These are phyloP conservation scores for Nemania sp. DNA, from an alignment of 2,329 filamentous ascomycete species.

Conservation along the genomic window DNA sequence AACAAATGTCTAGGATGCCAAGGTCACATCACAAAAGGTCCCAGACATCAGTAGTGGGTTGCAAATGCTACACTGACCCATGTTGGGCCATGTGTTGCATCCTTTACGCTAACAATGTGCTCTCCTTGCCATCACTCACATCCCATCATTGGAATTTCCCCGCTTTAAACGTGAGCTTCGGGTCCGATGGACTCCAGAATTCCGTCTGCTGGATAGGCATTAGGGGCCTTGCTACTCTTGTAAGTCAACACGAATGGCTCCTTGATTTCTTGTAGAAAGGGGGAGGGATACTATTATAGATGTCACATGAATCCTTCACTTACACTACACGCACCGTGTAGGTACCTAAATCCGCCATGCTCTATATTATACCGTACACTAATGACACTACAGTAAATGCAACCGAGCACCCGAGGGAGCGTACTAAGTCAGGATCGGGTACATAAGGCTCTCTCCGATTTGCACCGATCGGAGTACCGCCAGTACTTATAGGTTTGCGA, in stretches of 20 bases:
- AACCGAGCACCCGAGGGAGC: slow-evolving; percentile 8
- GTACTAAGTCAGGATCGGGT: not conserved
- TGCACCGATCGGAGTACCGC: no score
- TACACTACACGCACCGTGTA: not conserved
- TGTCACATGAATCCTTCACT: slow-evolving; percentile 5
- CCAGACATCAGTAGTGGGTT: slow-evolving; percentile 18
- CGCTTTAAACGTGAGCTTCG: not conserved
- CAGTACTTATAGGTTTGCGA: no score
- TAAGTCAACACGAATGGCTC: not conserved
- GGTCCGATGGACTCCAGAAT: slow-evolving; percentile 4
- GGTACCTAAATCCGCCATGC: no score
- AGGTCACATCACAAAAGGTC: slow-evolving; percentile 22
- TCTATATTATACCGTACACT: no score
- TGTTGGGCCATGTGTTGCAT: slow-evolving; percentile 23
- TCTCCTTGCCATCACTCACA: not conserved
- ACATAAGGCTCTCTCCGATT: no score
- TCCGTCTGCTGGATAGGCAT: not conserved
- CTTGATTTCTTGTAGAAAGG: not conserved
- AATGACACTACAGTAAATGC: no score
- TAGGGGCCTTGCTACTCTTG: no score
- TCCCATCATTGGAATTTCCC: not conserved
- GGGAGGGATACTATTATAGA: slow-evolving; percentile 5
- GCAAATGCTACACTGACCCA: slow-evolving; percentile 12
- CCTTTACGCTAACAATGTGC: slow-evolving; percentile 12
- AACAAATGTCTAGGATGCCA: slow-evolving; percentile 4